These are phyloP conservation scores for Citrus unshiu DNA, from an alignment of 345 rosid species.

Conservation along the genomic window DNA sequence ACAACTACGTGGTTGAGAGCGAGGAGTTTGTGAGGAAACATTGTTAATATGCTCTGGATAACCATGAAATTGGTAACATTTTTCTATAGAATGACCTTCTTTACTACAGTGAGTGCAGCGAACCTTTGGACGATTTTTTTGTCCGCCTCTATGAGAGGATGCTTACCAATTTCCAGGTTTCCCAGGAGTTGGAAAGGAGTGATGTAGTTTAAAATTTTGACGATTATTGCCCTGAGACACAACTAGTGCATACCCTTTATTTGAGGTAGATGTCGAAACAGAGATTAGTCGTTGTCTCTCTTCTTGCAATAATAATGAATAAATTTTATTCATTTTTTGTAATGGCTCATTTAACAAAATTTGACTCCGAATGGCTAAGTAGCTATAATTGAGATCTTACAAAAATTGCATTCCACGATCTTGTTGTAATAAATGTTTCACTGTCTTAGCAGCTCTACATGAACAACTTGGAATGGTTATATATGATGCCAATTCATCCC, in stretches of 20 bases:
- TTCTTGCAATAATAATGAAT: background rate
- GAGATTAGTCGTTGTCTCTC: background rate
- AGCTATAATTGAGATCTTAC: background rate
- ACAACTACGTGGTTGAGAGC: background rate
- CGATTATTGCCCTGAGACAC: background rate
- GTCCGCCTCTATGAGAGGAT: too few species aligned
- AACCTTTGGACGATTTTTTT: background rate
- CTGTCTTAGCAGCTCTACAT: accelerated
- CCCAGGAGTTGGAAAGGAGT: background rate
- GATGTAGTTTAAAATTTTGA: too few species aligned
- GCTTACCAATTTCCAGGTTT: background rate
- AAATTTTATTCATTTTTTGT: background rate
- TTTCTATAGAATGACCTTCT: background rate
- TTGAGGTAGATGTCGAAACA: background rate
- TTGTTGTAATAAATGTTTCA: background rate
- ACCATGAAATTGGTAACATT: background rate
- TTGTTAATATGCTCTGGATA: background rate
- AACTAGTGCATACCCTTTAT: background rate
- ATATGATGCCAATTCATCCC: too few species aligned
- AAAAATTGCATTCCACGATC: background rate
- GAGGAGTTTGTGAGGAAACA: too few species aligned
- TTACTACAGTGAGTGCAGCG: background rate
- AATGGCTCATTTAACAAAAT: background rate
- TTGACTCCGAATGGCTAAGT: background rate
- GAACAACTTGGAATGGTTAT: too few species aligned